Evolutionary conservation across 2,329 filamentous ascomycete genomes (phyloP).

Genomic region (Phyllosticta ampelicida): DNA sequence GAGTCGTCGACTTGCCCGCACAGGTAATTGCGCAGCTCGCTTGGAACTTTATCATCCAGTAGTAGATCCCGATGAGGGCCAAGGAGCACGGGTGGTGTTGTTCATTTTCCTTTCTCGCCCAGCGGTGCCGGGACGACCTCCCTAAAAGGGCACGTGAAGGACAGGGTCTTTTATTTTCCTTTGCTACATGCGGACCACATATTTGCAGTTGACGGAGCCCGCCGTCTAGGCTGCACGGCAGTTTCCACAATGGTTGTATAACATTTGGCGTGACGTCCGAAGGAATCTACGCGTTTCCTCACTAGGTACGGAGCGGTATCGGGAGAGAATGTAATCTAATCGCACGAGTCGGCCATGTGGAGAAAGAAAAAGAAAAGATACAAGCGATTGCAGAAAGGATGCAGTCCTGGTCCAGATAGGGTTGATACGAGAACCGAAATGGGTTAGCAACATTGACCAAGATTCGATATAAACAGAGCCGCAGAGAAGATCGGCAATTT

Average conservation of each 20-base stretch:
- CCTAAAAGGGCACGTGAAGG: neutral
- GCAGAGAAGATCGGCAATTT: neutral
- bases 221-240: neutral
- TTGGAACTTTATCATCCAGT: slow-evolving; percentile 10
- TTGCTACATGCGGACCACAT: neutral
- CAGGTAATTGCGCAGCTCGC: slow-evolving; percentile 7
- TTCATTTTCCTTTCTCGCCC: neutral
- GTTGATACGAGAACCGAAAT: neutral
- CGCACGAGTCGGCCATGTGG: neutral
- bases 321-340: neutral
- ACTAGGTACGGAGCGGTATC: neutral
- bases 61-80: neutral
- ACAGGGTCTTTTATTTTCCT: neutral
- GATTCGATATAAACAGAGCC: neutral
- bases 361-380: neutral
- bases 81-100: neutral
- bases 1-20: slow-evolving; percentile 19
- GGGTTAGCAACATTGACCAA: neutral
- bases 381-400: neutral
- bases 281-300: neutral
- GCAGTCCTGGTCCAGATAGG: neutral
- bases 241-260: neutral
- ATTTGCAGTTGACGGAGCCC: neutral
- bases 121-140: neutral
- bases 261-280: neutral